Percentiles rank a stretch among this genome's conserved stretches.
These are phyloP conservation scores for Wickerhamomyces hampshirensis DNA, from an alignment of 805 yeast genomes.

Conservation along the genomic window DNA sequence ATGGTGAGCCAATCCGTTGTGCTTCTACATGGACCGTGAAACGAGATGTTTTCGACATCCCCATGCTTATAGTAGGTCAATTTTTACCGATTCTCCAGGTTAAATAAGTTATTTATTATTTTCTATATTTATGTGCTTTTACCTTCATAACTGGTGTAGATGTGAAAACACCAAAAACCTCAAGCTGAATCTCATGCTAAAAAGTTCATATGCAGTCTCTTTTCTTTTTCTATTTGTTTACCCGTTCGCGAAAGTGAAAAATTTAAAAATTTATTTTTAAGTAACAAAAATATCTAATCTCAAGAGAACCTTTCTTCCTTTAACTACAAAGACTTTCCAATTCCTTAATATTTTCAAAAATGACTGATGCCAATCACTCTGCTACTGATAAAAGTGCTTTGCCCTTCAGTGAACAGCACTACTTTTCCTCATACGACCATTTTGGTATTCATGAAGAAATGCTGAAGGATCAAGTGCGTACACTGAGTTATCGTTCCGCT, in stretches of 20 bases:
- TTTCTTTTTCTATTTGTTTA: neutral
- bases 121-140: constrained; percentile 1
- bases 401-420: constrained; percentile 82
- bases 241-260: neutral
- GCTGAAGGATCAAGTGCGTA: constrained; percentile 93
- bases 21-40: constrained; percentile 84
- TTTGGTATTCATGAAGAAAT: constrained; percentile 98
- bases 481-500: constrained; percentile 86
- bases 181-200: too few species aligned
- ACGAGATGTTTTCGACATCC: constrained; percentile 77
- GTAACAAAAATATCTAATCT: neutral
- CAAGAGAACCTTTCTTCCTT: constrained; percentile 1
- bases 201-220: neutral
- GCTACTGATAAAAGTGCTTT: constrained; percentile 66
- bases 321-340: neutral
- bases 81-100: constrained; percentile 57
- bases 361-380: constrained; percentile 27
- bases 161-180: neutral
- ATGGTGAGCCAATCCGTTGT: constrained; percentile 45
- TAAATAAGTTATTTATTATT: constrained; percentile 8
- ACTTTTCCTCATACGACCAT: constrained; percentile 93
- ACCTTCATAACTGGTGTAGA: too few species aligned
- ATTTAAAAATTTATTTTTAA: neutral
- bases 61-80: constrained; percentile 80
- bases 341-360: constrained; percentile 13